phyloP scores from a whole-genome alignment of 2,329 filamentous ascomycete species.

The Fusarium ramigenum region DNA sequence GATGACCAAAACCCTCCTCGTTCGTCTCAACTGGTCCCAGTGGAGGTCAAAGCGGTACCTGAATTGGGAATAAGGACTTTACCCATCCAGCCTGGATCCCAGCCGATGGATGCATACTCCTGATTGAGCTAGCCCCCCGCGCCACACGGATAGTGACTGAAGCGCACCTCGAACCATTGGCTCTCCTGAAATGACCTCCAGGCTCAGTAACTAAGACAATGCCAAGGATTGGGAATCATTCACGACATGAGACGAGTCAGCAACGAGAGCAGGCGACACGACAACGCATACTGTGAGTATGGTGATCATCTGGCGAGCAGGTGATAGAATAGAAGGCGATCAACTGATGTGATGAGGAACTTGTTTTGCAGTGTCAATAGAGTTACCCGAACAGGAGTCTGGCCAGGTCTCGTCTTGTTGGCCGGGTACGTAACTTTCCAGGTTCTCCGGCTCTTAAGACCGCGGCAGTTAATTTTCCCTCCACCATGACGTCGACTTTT shows the following conservation, averaged over 20 bases:
- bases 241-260: conserved; percentile 14
- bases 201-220: neutral
- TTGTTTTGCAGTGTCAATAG: neutral
- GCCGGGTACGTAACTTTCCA: neutral
- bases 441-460: conserved; percentile 8
- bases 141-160: conserved; percentile 28
- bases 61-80: conserved; percentile 4
- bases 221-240: conserved; percentile 14
- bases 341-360: neutral
- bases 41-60: neutral
- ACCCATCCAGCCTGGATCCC: conserved; percentile 12
- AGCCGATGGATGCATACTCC: conserved; percentile 7
- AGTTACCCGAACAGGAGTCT: neutral
- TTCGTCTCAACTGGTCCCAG: conserved; percentile 8
- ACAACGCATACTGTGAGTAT: neutral
- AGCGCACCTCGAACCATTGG: conserved; percentile 27
- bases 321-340: neutral
- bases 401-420: neutral
- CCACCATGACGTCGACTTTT: conserved; percentile 22
- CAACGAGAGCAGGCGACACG: neutral
- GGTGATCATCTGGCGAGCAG: neutral
- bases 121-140: conserved; percentile 27
- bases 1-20: conserved; percentile 17
- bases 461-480: conserved; percentile 14
- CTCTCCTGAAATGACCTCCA: conserved; percentile 30